Evolutionary conservation across 2,329 filamentous ascomycete species (phyloP).

Genomic region (Fusarium sp.): DNA sequence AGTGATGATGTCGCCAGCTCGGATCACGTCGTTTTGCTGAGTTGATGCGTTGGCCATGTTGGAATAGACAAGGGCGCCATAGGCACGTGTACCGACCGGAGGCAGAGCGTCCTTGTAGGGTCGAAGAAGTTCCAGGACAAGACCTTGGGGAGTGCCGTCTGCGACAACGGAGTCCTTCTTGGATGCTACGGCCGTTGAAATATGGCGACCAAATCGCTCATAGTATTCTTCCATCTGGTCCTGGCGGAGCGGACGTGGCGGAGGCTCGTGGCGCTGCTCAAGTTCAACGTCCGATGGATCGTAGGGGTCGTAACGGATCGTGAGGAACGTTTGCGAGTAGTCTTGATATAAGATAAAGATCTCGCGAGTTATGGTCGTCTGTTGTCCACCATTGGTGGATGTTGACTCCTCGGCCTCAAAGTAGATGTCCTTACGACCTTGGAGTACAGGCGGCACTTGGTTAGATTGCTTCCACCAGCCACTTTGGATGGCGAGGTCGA

Average conservation of each 20-base stretch:
- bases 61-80: slow-evolving; percentile 92
- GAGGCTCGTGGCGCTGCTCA: slow-evolving; percentile 88
- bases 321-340: slow-evolving; percentile 95
- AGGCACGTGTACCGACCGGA: slow-evolving; percentile 90
- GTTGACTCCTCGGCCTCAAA: slow-evolving; percentile 86
- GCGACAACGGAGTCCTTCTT: slow-evolving; percentile 87
- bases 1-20: slow-evolving; percentile 91
- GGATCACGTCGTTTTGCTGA: slow-evolving; percentile 91
- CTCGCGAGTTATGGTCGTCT: slow-evolving; percentile 81
- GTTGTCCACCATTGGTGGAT: slow-evolving; percentile 77
- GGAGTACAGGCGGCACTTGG: slow-evolving; percentile 83
- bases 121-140: slow-evolving; percentile 84
- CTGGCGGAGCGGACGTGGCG: slow-evolving; percentile 85
- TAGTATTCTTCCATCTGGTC: slow-evolving; percentile 94
- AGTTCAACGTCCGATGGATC: slow-evolving; percentile 81
- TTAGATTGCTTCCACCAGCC: slow-evolving; percentile 92
- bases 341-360: slow-evolving; percentile 93
- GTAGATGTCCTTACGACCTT: slow-evolving; percentile 86
- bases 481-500: slow-evolving; percentile 81
- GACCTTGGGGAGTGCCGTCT: slow-evolving; percentile 83
- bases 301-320: slow-evolving; percentile 81
- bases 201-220: slow-evolving; percentile 82
- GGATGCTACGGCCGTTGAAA: slow-evolving; percentile 77
- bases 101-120: slow-evolving; percentile 80
- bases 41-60: slow-evolving; percentile 96